Evolutionary conservation across 1,284 basidiomycete species (phyloP), one percentile per base, ranked within the genome.

Genomic region (Leucoagaricus sp.): DNA sequence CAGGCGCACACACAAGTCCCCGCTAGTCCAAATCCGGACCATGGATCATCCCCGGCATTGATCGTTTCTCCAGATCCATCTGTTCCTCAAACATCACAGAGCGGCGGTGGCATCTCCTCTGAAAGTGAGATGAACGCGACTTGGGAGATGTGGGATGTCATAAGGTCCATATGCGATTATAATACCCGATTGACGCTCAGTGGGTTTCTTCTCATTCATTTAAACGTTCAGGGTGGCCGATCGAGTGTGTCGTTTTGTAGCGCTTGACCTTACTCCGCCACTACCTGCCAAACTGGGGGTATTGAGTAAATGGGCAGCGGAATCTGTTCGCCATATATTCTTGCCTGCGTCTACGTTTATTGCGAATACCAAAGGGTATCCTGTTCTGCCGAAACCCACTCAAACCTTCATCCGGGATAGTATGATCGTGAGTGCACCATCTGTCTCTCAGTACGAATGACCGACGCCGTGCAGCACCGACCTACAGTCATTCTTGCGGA

Each of bases 81-180:
- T 25, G 61, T 66, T 21, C 58, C 64, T 38, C n/a, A n/a, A n/a
- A n/a, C n/a, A n/a, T 65, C 69, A 29, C 15, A 33, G 12, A 33
- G 36, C 36, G 17, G 61, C 69, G 4, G 69, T 13, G 40, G 40
- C 1, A 36, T 45, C 13, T 56, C 55, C 2, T 72, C 77, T 50
- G 82, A 81, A 61, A 78, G 79, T 6, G 89, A 93, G 62, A 80
- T 92, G 21, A 89, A 90, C 66, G 86, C 85, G 4, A 93, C 91
- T 1, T 99, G 96, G 96, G 96, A 99, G 70, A 94, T 95, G 81
- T 99, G 97, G 97, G 96, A 98, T 71, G 83, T 88, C 46, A 92
- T 99, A 58, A 82, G 95, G 57, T 87, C 87, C 2, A 79, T 98
- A 17, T 98, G 96, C 72, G 87, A 87, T 51, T 96, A 96, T 71